phyloP scores from a whole-genome alignment of 371 early-diverging fungal species.

The Rhizopus arrhizus region DNA sequence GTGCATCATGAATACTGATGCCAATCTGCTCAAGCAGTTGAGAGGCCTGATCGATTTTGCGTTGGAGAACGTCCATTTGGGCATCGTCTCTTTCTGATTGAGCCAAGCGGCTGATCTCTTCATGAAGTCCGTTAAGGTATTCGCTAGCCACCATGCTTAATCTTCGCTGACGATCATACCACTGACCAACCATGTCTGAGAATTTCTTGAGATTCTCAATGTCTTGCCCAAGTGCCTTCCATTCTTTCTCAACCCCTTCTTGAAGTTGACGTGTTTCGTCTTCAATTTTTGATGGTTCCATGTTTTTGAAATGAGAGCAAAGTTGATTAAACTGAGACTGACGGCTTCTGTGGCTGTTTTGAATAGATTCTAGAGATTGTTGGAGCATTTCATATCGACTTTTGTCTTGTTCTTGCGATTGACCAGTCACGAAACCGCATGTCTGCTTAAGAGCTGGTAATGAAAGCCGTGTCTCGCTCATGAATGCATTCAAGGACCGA shows the following conservation, averaged over 20 bases:
- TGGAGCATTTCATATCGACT: slow-evolving; percentile 31
- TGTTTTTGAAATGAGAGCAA: slow-evolving; percentile 22
- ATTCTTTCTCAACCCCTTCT: slow-evolving; percentile 31
- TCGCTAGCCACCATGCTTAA: slow-evolving; percentile 32
- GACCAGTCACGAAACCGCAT: slow-evolving; percentile 51
- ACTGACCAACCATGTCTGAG: slow-evolving; percentile 32
- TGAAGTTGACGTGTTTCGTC: slow-evolving; percentile 24
- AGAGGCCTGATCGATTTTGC: slow-evolving; percentile 28
- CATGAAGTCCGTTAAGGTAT: slow-evolving; percentile 29
- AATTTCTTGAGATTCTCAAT: slow-evolving; percentile 31
- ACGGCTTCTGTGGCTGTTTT: slow-evolving; percentile 20
- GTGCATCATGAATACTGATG: slow-evolving; percentile 23
- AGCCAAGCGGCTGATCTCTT: slow-evolving; percentile 33
- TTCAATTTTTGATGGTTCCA: slow-evolving; percentile 26
- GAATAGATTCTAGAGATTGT: slow-evolving; percentile 19
- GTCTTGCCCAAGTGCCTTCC: slow-evolving; percentile 30
- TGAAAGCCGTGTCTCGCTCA: slow-evolving; percentile 35
- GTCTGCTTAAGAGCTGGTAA: slow-evolving; percentile 45
- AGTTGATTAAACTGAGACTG: slow-evolving; percentile 25
- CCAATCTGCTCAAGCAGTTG: slow-evolving; percentile 27
- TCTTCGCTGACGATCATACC: slow-evolving; percentile 46
- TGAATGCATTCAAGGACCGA: slow-evolving; percentile 24
- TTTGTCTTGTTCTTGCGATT: slow-evolving; percentile 46
- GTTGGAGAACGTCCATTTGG: slow-evolving; percentile 24
- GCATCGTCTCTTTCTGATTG: slow-evolving; percentile 23